Evolutionary conservation across 2,329 filamentous ascomycete species (phyloP).

Genomic region (Rachicladosporium sp.): DNA sequence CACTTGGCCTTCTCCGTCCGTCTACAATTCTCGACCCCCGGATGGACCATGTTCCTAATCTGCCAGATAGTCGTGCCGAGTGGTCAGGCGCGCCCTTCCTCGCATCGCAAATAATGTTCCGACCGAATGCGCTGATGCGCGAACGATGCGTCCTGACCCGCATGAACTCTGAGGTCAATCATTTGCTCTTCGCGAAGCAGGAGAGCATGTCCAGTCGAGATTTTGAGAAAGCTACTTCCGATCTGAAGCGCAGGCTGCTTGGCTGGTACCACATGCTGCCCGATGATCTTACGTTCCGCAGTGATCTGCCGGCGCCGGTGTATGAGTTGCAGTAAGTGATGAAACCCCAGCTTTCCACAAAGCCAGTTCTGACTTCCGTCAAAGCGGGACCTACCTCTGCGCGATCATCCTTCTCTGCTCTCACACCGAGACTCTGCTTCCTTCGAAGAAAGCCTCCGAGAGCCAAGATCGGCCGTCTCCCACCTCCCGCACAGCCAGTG

Average conservation of each 20-base stretch:
- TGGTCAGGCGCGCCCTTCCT: constrained; percentile 3
- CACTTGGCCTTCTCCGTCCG: not conserved
- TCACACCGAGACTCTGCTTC: not conserved
- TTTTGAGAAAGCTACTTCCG: not conserved
- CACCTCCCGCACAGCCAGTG: too few relatives aligned
- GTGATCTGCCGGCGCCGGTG: not conserved
- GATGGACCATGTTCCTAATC: not conserved
- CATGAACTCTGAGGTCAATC: not conserved
- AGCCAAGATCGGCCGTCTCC: too few relatives aligned
- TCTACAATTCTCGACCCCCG: not conserved
- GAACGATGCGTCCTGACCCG: not conserved
- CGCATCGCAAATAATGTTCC: not conserved
- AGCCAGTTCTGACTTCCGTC: too few relatives aligned
- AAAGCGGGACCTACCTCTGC: not conserved
- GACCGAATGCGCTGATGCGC: constrained; percentile 1
- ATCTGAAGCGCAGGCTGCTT: not conserved
- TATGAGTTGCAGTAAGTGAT: not conserved
- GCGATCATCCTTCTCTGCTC: not conserved
- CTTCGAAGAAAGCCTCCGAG: too few relatives aligned
- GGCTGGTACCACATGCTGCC: not conserved
- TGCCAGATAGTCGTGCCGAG: not conserved
- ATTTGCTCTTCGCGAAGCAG: not conserved
- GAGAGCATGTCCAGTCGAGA: not conserved
- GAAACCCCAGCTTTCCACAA: too few relatives aligned
- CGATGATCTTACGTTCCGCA: not conserved